Evolutionary conservation across 1,284 basidiomycete species (phyloP), one percentile per base, ranked within the genome.

Genomic region (Pyrrhoderma lamaoense): DNA sequence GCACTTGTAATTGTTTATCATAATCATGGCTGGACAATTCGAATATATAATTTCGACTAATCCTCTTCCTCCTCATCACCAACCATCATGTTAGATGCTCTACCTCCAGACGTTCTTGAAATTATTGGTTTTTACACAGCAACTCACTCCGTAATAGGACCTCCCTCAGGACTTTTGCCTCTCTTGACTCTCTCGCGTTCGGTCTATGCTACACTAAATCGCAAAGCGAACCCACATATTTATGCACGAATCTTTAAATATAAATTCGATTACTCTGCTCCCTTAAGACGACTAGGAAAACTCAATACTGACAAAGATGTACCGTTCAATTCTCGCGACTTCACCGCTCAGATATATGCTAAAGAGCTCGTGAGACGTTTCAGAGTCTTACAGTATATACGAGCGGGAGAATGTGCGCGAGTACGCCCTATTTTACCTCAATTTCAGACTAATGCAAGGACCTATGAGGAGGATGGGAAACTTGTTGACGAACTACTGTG

Each of bases 301-400:
- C 56, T 54, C 8, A 31, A 49, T 8, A 40, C 59, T 2, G 23
- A 47, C 25, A 23, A 23, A 16, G n/a, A 27, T 36, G 31, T 35
- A 2, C 45, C 23, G n/a, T 16, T 47, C 9, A 56, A 59, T 8
- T 59, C 66, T 5, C 40, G 56, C 13, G 64, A 64, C 27, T 58
- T 70, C 22, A 60, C 66, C 4, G 7, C 5, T 31, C 27, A 31
- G 27, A 31, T 31, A 31, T 31, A 31, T 11, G 27, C 27, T 5
- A 60, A 61, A 8, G 70, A 72, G 67, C 53, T 70, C 74, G 57
- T 70, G 59, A 71, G 70, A 25, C 69, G 85, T 53, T 86, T 74
- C 61, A 60, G 64, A 16, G 63, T 72, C 47, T 64, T 88, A 52
- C 76, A 73, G 55, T 72, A 72, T 39, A 70, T 89, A 46, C 75